Evolutionary conservation across 2,329 filamentous ascomycete genomes (phyloP).

Genomic region (Venturia asperata): DNA sequence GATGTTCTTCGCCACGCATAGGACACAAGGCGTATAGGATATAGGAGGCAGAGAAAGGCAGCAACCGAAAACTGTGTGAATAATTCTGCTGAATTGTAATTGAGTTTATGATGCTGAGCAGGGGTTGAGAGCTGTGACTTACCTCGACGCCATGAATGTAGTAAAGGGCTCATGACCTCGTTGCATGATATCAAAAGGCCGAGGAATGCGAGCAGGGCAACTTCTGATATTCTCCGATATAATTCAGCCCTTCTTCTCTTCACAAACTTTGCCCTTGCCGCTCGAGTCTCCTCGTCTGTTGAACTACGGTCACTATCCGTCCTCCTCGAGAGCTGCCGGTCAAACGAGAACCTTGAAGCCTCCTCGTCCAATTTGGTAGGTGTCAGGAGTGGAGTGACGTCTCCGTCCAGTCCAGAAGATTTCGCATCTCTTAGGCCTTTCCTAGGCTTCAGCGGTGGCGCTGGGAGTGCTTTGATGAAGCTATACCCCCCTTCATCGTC

Average conservation of each 20-base stretch:
- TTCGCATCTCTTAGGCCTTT: constrained; percentile 61
- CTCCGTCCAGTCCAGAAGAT: constrained; percentile 29
- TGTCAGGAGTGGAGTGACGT: constrained; percentile 37
- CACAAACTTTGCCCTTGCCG: constrained; percentile 59
- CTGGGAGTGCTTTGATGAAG: constrained; percentile 75
- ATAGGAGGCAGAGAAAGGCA: constrained; percentile 28
- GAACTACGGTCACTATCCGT: constrained; percentile 22
- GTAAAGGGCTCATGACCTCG: constrained; percentile 25
- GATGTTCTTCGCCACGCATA: constrained; percentile 18
- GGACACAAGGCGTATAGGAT: constrained; percentile 33
- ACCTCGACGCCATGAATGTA: constrained; percentile 37
- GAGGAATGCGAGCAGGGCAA: constrained; percentile 47
- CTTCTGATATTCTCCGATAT: constrained; percentile 56
- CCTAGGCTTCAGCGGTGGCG: constrained; percentile 62
- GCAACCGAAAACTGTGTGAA: constrained; percentile 33
- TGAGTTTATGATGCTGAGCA: not conserved
- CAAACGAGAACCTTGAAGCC: constrained; percentile 29
- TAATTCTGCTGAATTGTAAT: constrained; percentile 31
- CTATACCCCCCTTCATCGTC: constrained; percentile 69
- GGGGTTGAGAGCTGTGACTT: constrained; percentile 17
- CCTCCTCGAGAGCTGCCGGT: constrained; percentile 13
- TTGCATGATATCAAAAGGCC: constrained; percentile 41
- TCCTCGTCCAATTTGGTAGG: constrained; percentile 43
- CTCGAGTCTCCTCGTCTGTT: constrained; percentile 33
- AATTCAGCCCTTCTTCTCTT: constrained; percentile 87